phyloP scores from a whole-genome alignment of 2,329 filamentous ascomycete species.

The Coniochaeta sp. region DNA sequence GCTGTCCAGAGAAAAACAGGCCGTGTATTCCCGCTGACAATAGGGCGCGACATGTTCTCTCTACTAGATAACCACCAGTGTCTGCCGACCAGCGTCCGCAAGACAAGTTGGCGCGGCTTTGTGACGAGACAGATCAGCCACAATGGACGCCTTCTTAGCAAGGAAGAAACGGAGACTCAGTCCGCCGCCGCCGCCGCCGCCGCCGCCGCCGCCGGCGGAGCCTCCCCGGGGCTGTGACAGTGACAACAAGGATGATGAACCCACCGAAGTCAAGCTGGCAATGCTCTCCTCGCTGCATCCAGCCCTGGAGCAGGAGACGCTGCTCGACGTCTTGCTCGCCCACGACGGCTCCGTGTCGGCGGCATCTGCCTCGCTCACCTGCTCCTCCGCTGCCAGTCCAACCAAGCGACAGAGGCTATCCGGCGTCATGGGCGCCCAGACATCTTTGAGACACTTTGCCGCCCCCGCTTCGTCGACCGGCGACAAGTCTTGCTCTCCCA shows the following conservation, averaged over 20 bases:
- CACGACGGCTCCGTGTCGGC: slow-evolving; percentile 69
- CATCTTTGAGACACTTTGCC: slow-evolving; percentile 51
- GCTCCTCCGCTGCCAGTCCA: slow-evolving; percentile 9
- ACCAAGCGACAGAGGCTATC: slow-evolving; percentile 23
- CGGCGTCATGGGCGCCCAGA: slow-evolving; percentile 47
- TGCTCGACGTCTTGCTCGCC: slow-evolving; percentile 73
- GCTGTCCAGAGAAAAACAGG: too few relatives aligned
- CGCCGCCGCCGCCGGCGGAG: slow-evolving; percentile 6
- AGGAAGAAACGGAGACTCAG: slow-evolving; percentile 42
- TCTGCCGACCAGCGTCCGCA: background rate
- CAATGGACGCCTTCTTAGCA: slow-evolving; percentile 37
- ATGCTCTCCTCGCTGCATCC: slow-evolving; percentile 73
- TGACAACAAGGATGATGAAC: slow-evolving; percentile 49
- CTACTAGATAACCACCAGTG: background rate
- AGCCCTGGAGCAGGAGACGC: slow-evolving; percentile 49
- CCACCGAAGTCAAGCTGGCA: slow-evolving; percentile 85
- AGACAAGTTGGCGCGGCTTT: background rate
- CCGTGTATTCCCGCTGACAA: background rate
- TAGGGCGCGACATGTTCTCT: background rate
- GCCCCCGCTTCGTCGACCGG: slow-evolving; percentile 10
- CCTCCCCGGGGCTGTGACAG: too few relatives aligned
- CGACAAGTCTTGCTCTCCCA: slow-evolving; percentile 16
- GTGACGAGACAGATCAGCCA: background rate
- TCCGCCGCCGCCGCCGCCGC: slow-evolving; percentile 3
- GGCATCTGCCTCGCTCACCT: slow-evolving; percentile 50